A percentile compares a stretch with the other conserved stretches of the same genome.
Evolutionary conservation across 768 basidiomycete genomes (phyloP).

Genomic region (Coprinopsis strossmayeri): DNA sequence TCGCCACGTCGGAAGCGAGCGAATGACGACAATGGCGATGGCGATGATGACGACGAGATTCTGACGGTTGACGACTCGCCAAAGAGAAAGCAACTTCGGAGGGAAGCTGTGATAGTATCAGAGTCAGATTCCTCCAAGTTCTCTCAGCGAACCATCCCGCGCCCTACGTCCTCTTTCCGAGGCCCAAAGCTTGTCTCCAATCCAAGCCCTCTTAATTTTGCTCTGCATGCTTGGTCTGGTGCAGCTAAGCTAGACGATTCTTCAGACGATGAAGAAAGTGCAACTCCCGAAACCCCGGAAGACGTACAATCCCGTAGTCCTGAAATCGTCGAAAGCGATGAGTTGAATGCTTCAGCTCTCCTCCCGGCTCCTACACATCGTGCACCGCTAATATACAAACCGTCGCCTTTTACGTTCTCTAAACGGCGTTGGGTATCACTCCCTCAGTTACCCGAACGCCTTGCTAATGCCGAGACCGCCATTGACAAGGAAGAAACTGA

Average conservation of each 20-base stretch:
- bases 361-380: constrained; percentile 21
- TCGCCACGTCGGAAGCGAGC: constrained; percentile 26
- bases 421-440: constrained; percentile 47
- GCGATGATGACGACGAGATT: no score
- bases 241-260: constrained; percentile 36
- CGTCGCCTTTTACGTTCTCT: constrained; percentile 59
- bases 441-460: constrained; percentile 1
- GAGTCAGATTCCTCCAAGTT: constrained; percentile 16
- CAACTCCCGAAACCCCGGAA: constrained; percentile 53
- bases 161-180: constrained; percentile 32
- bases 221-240: constrained; percentile 50
- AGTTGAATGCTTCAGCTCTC: constrained; percentile 8
- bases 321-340: constrained; percentile 14
- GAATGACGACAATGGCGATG: constrained; percentile 13
- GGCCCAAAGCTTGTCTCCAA: constrained; percentile 46
- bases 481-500: constrained; percentile 3
- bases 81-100: constrained; percentile 20
- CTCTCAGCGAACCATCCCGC: constrained; percentile 33
- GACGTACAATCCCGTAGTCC: constrained; percentile 40
- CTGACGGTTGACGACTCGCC: constrained; percentile 27
- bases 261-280: constrained; percentile 43
- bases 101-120: constrained; percentile 12
- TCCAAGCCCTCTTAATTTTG: constrained; percentile 58
- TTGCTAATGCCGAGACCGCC: neutral
- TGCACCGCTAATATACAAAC: constrained; percentile 47